Evolutionary conservation across 495 filamentous ascomycete genomes (phyloP).

Genomic region (Daldinia grandis): DNA sequence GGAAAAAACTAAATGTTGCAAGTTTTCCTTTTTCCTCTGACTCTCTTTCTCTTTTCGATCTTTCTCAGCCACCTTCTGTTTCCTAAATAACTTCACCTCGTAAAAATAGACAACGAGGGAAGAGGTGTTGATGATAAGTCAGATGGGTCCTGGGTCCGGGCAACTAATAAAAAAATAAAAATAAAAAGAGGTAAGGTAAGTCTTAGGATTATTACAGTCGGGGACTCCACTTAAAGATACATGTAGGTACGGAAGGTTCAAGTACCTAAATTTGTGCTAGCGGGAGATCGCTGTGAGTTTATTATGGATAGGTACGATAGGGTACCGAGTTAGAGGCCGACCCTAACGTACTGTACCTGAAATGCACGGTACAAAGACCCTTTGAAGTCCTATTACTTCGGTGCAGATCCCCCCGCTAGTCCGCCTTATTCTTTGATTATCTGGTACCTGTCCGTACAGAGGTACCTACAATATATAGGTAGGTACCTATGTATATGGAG

Average conservation of each 20-base stretch:
- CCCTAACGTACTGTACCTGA: slow-evolving; percentile 14
- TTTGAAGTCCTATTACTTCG: slow-evolving; percentile 22
- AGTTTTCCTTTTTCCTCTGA: slow-evolving; percentile 1
- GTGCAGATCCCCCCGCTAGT: slow-evolving; percentile 39
- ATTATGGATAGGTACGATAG: neutral
- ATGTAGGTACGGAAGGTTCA: slow-evolving; percentile 12
- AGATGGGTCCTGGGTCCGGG: slow-evolving; percentile 16
- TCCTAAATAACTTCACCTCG: slow-evolving; percentile 10
- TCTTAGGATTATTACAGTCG: slow-evolving; percentile 20
- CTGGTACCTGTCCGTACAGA: slow-evolving; percentile 5
- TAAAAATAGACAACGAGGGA: neutral
- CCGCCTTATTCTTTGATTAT: slow-evolving; percentile 21
- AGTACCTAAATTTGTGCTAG: slow-evolving; percentile 18
- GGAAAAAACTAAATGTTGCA: slow-evolving; percentile 2
- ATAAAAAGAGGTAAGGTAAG: slow-evolving; percentile 12
- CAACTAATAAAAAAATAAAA: slow-evolving; percentile 23
- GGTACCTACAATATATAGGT: too few relatives aligned
- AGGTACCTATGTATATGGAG: neutral
- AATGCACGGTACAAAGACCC: slow-evolving; percentile 19
- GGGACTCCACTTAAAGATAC: slow-evolving; percentile 24
- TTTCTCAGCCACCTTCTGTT: slow-evolving; percentile 1
- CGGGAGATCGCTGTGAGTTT: slow-evolving; percentile 21
- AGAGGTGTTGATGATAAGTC: slow-evolving; percentile 14
- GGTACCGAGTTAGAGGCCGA: slow-evolving; percentile 1
- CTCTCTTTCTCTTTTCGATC: slow-evolving; percentile 1